Conservation (phyloP, 2,329 filamentous ascomycete species). For the Aspergillus terreus region DNA sequence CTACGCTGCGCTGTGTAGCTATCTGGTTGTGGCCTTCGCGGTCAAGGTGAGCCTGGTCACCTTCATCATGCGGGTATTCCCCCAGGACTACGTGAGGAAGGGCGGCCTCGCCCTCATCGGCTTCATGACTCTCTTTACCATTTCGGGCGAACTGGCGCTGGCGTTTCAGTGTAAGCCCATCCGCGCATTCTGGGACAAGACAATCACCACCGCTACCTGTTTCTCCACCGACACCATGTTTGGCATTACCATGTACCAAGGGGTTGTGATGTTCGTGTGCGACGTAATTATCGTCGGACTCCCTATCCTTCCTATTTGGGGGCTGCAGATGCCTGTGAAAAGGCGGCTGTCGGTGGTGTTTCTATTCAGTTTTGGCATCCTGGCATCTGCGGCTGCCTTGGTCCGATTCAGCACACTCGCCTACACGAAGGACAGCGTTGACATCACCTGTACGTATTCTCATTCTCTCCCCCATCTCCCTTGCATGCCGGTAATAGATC, state of each 20-base stretch:
- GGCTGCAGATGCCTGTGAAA: constrained; percentile 17
- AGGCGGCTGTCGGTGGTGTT: constrained; percentile 4
- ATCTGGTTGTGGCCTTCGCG: constrained; percentile 9
- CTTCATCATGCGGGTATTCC: constrained; percentile 18
- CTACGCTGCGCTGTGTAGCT: constrained; percentile 12
- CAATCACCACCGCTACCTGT: constrained; percentile 5
- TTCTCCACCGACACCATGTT: constrained; percentile 7
- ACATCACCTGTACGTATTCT: constrained; percentile 16
- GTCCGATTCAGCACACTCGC: constrained; percentile 16
- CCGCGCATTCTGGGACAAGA: constrained; percentile 11
- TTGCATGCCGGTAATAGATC: not conserved
- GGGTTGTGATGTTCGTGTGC: constrained; percentile 16
- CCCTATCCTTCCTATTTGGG: constrained; percentile 17
- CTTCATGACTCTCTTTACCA: constrained; percentile 12
- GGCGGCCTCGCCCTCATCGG: constrained; percentile 7
- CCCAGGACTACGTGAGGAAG: constrained; percentile 6
- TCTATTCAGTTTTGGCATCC: constrained; percentile 10
- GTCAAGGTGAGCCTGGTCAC: constrained; percentile 13
- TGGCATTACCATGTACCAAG: constrained; percentile 13
- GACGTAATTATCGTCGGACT: constrained; percentile 17
- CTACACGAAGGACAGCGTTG: constrained; percentile 10
- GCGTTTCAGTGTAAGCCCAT: constrained; percentile 13
- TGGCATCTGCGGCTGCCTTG: constrained; percentile 16
- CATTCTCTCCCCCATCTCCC: too few species aligned
- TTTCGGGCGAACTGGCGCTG: constrained; percentile 12